These are phyloP conservation scores for Starmerella etchellsii DNA, from an alignment of 805 yeast species.

Conservation along the genomic window DNA sequence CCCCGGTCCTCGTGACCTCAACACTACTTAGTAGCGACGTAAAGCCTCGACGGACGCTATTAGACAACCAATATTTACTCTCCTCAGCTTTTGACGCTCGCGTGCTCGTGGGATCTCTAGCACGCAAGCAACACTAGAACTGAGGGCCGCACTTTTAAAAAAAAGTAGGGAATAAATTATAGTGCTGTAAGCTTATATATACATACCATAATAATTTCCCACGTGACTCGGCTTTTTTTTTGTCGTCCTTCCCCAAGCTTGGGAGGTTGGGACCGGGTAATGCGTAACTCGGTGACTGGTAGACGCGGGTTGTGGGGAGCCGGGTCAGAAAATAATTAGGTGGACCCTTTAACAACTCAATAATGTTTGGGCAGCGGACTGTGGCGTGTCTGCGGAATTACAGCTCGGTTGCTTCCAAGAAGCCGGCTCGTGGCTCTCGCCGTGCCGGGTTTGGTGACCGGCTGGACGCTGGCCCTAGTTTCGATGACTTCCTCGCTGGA, in stretches of 20 bases:
- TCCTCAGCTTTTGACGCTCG: conserved; percentile 24
- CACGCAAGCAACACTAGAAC: conserved; percentile 24
- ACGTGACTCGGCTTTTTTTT: no score
- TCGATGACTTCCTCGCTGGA: conserved; percentile 80
- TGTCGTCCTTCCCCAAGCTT: no score
- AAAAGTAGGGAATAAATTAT: background rate
- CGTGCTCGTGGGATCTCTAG: conserved; percentile 17
- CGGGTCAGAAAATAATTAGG: no score
- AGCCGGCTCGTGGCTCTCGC: conserved; percentile 5
- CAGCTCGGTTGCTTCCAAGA: conserved; percentile 5
- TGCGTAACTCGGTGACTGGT: background rate
- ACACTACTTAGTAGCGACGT: conserved; percentile 17
- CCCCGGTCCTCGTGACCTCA: conserved; percentile 24
- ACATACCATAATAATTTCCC: background rate
- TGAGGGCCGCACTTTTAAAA: conserved; percentile 23
- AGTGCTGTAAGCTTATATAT: background rate
- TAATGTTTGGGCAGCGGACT: conserved; percentile 5
- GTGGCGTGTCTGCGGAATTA: conserved; percentile 2
- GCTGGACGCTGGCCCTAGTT: conserved; percentile 76
- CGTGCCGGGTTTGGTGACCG: conserved; percentile 41
- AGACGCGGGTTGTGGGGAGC: background rate
- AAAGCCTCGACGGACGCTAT: conserved; percentile 22
- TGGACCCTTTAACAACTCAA: no score
- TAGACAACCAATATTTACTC: conserved; percentile 21
- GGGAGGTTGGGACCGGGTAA: background rate